A percentile compares a stretch with the other conserved stretches of the same genome.
Conservation (phyloP, 768 basidiomycete genomes). For the Leccinum disarticulatum region DNA sequence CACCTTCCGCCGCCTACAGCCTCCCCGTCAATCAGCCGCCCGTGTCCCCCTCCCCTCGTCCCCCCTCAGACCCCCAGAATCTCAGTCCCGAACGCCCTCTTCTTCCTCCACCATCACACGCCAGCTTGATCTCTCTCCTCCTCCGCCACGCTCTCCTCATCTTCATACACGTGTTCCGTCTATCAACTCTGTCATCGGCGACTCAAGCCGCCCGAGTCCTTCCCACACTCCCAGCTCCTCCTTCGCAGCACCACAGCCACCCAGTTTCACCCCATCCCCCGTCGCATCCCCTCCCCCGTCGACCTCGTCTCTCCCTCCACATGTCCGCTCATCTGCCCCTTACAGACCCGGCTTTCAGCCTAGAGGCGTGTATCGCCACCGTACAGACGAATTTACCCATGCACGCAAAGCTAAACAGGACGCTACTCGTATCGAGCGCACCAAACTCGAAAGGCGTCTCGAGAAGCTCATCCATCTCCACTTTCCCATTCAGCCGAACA, state of each 20-base stretch:
- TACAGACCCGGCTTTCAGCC: constrained; percentile 96
- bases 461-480: constrained; percentile 84
- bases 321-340: constrained; percentile 44
- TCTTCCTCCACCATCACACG: constrained; percentile 20
- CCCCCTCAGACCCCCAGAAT: constrained; percentile 34
- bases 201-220: not conserved
- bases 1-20: constrained; percentile 54
- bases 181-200: constrained; percentile 24
- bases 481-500: constrained; percentile 43
- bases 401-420: constrained; percentile 40
- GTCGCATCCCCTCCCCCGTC: constrained; percentile 23
- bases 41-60: constrained; percentile 32
- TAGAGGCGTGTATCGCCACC: constrained; percentile 72
- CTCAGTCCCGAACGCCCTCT: constrained; percentile 19
- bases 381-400: constrained; percentile 77
- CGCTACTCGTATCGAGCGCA: constrained; percentile 68
- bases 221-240: constrained; percentile 15
- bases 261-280: constrained; percentile 23
- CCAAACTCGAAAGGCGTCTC: constrained; percentile 80
- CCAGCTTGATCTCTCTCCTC: constrained; percentile 25
- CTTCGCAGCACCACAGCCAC: constrained; percentile 7
- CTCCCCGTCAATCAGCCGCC: constrained; percentile 25
- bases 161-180: constrained; percentile 33
- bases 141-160: constrained; percentile 28
- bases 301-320: constrained; percentile 22